These are phyloP conservation scores for Xylaria sp. DNA, from an alignment of 2,329 filamentous ascomycete genomes.

Conservation along the genomic window DNA sequence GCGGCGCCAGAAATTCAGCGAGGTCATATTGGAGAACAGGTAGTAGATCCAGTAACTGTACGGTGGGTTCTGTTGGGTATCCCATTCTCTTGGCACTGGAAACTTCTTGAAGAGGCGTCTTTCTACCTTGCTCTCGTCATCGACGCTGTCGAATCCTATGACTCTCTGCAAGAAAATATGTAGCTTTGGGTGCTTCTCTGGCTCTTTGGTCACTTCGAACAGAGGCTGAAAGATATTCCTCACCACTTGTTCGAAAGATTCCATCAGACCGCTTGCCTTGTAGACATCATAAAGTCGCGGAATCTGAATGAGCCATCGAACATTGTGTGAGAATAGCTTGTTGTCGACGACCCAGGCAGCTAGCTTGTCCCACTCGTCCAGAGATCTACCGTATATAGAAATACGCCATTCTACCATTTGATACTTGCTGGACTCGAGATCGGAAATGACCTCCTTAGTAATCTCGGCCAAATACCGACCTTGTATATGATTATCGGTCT, in stretches of 20 bases:
- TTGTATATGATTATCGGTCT: slow-evolving; percentile 98
- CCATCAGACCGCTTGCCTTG: slow-evolving; percentile 87
- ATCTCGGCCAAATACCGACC: slow-evolving; percentile 97
- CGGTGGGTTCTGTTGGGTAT: slow-evolving; percentile 92
- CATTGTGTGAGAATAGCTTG: slow-evolving; percentile 97
- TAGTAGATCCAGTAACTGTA: slow-evolving; percentile 99
- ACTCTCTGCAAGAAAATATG: slow-evolving; percentile 95
- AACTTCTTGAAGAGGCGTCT: slow-evolving; percentile 95
- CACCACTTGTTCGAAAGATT: slow-evolving; percentile 89
- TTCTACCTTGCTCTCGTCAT: slow-evolving; percentile 97
- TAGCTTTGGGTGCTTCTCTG: slow-evolving; percentile 86
- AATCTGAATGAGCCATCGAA: slow-evolving; percentile 96
- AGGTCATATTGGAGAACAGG: slow-evolving; percentile 91
- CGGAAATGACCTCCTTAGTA: slow-evolving; percentile 96
- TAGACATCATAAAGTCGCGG: slow-evolving; percentile 96
- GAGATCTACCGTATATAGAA: slow-evolving; percentile 90
- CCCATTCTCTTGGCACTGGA: slow-evolving; percentile 88
- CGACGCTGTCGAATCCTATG: slow-evolving; percentile 96
- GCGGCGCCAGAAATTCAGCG: slow-evolving; percentile 91
- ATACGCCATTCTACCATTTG: slow-evolving; percentile 99
- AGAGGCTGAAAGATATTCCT: slow-evolving; percentile 92
- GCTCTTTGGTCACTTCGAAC: slow-evolving; percentile 93
- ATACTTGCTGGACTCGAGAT: slow-evolving; percentile 98
- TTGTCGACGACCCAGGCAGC: slow-evolving; percentile 98
- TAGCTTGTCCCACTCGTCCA: slow-evolving; percentile 97